Conservation (phyloP, 805 yeast genomes). For the Pachysolen tannophilus region DNA sequence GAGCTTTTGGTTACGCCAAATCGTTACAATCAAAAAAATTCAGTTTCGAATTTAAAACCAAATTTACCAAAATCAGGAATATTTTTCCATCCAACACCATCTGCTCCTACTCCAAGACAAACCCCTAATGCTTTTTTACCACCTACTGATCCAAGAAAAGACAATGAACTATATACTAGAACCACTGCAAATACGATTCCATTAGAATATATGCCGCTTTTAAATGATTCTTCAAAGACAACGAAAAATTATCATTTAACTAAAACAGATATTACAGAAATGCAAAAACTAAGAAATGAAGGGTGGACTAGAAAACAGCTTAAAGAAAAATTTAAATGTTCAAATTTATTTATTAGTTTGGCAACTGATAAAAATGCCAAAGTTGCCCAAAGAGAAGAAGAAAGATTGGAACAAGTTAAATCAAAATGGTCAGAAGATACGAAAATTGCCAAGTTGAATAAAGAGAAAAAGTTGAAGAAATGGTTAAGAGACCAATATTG, state of each 20-base stretch:
- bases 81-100: constrained; percentile 28
- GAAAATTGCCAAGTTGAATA: constrained; percentile 13
- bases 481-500: constrained; percentile 10
- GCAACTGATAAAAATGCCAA: constrained; percentile 18
- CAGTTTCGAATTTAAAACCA: constrained; percentile 28
- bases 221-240: too few species aligned
- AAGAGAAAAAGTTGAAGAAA: constrained; percentile 12
- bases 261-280: constrained; percentile 17
- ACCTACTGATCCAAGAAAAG: constrained; percentile 20
- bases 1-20: constrained; percentile 26
- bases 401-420: constrained; percentile 1
- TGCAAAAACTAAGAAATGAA: constrained; percentile 21
- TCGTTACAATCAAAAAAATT: constrained; percentile 26
- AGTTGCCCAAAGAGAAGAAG: constrained; percentile 5
- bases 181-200: constrained; percentile 11
- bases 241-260: constrained; percentile 18
- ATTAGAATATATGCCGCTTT: constrained; percentile 22
- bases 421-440: constrained; percentile 12
- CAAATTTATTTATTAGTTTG: constrained; percentile 23
- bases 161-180: constrained; percentile 15
- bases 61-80: constrained; percentile 16
- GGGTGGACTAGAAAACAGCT: constrained; percentile 23
- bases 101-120: constrained; percentile 21
- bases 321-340: constrained; percentile 19
- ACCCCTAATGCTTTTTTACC: constrained; percentile 29